Evolutionary conservation across 2,329 filamentous ascomycete genomes (phyloP).

Genomic region (Madurella fahalii): DNA sequence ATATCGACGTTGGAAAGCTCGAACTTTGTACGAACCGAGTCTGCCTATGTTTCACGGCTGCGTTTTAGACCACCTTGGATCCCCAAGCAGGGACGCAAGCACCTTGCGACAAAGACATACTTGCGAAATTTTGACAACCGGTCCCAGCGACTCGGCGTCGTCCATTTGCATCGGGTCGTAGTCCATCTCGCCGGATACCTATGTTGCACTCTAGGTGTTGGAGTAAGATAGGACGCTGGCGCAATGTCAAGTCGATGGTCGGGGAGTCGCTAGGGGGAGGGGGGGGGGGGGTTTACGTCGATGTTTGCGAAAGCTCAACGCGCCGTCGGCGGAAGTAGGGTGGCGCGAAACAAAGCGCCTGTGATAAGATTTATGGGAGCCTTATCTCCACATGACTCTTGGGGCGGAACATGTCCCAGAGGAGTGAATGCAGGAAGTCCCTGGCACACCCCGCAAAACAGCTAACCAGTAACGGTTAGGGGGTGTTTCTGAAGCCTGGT

Average conservation of each 20-base stretch:
- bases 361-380: neutral
- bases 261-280: too few species aligned
- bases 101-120: conserved; percentile 32
- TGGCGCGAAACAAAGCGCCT: neutral
- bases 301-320: too few species aligned
- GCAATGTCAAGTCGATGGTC: neutral
- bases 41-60: conserved; percentile 53
- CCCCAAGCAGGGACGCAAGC: neutral
- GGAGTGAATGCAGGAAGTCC: too few species aligned
- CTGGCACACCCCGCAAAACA: neutral
- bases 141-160: conserved; percentile 54
- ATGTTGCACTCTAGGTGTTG: neutral
- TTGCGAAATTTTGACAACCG: conserved; percentile 57
- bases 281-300: too few species aligned
- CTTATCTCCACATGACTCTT: conserved; percentile 3
- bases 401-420: neutral
- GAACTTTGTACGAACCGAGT: conserved; percentile 80
- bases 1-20: conserved; percentile 85
- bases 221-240: too few species aligned
- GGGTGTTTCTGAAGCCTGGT: too few species aligned
- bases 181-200: conserved; percentile 41
- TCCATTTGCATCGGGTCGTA: conserved; percentile 60
- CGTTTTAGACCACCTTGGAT: conserved; percentile 23
- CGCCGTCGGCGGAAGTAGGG: too few species aligned
- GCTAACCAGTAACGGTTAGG: neutral